Percentiles rank a stretch among this genome's conserved stretches.
phyloP scores from a whole-genome alignment of 495 filamentous ascomycete genomes.

The Penicillium goetzii region DNA sequence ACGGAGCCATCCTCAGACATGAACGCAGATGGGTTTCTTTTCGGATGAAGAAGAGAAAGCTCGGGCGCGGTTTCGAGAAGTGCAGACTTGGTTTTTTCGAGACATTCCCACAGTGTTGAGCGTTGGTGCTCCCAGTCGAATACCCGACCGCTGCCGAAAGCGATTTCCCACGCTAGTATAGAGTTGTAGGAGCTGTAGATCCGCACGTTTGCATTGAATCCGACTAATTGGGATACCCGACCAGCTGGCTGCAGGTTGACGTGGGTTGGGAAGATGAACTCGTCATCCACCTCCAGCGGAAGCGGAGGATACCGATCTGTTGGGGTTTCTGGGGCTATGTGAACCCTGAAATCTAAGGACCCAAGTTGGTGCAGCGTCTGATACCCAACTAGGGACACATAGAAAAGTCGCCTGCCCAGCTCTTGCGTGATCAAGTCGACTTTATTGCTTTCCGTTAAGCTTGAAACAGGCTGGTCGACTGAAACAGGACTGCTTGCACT shows the following conservation, averaged over 20 bases:
- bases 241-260: slow-evolving; percentile 65
- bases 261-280: slow-evolving; percentile 66
- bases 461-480: slow-evolving; percentile 19
- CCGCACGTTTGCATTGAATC: slow-evolving; percentile 76
- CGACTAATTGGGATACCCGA: slow-evolving; percentile 64
- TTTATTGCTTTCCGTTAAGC: slow-evolving; percentile 27
- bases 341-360: slow-evolving; percentile 61
- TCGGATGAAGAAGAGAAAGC: slow-evolving; percentile 53
- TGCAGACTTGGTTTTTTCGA: slow-evolving; percentile 62
- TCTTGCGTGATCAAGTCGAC: slow-evolving; percentile 76
- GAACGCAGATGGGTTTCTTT: slow-evolving; percentile 16
- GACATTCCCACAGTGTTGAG: slow-evolving; percentile 60
- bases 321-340: slow-evolving; percentile 71
- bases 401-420: slow-evolving; percentile 78
- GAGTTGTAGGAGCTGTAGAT: slow-evolving; percentile 72
- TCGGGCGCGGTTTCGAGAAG: slow-evolving; percentile 63
- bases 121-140: slow-evolving; percentile 76
- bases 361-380: slow-evolving; percentile 70
- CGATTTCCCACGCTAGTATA: slow-evolving; percentile 70
- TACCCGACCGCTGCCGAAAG: slow-evolving; percentile 69
- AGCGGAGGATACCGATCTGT: slow-evolving; percentile 78
- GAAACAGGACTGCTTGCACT: slow-evolving; percentile 35
- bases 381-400: slow-evolving; percentile 70
- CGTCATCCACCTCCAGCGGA: slow-evolving; percentile 78
- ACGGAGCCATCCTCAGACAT: slow-evolving; percentile 28